Base-by-base conservation (phyloP, 208 protist species). In the Vickermania spadyakhi region DNA sequence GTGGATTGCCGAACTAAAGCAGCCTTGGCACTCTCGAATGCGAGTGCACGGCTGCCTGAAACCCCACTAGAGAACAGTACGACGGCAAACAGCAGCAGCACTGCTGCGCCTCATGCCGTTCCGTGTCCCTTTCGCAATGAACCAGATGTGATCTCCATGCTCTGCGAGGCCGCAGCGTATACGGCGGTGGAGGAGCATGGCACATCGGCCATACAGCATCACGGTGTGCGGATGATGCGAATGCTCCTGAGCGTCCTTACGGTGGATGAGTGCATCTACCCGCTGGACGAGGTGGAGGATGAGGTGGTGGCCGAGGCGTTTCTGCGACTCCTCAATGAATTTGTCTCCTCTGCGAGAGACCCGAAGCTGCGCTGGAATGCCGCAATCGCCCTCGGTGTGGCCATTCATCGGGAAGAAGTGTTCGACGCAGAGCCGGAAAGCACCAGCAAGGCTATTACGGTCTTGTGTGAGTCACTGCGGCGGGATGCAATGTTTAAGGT, bases 171-270 rank as follows among this genome's bases (percentile, higher is more conserved):
- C 2, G 84, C 84, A 2, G 73, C 86, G 68, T 67, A 80, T 49
- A 74, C 77, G 1, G 70, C 70, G 18, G 64, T 79, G 25, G 65
- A 62, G 0, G 70, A 27, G 51, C 51, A 22, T 76, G 54, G 62
- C 36, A 18, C 72, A 88, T 31, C 28, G 49, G 62, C 64, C 1
- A 72, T 93, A 53, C 74, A 79, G 27, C 62, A 79, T 2, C 86
- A 93, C 50, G 86, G 86, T 52, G 81, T 93, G 45, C 86, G 86
- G 60, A 90, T 93, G 77, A 93, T 93, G 69, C 76, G 72, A 51
- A 71, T 84, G 31, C 66, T 93, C 13, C 65, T 93, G 25, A 65
- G 68, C 30, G 63, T 66, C 26, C 72, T 93, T 5, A 69, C 22
- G 55, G 74, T 85, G 28, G 72, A 82, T 26, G 85, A 92, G 41